Base-by-base conservation (phyloP, 2,329 filamentous ascomycete genomes). In the Diaporthe australafricana region DNA sequence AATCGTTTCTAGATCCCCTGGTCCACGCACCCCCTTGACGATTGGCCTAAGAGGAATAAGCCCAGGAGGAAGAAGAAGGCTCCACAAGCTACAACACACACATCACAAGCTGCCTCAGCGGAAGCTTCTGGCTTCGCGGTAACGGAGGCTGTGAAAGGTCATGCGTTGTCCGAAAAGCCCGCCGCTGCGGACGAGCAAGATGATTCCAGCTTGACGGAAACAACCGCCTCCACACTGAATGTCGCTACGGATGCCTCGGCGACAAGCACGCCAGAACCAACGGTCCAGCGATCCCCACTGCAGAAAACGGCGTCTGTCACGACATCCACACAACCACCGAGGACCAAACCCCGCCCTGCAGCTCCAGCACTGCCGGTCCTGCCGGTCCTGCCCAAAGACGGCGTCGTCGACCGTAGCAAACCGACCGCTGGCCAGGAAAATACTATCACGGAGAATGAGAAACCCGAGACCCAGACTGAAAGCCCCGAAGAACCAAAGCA, bases 301-400 rank as follows among this genome's bases (percentile, higher is more conserved):
- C 56, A 70, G 45, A 55, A 63, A 16, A 45, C 70, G 6, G 45
- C 72, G 17, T 52, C 72, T 45, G 57, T 48, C 17, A 65, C 74
- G 11, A 77, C 77, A 17, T 75, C 81, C 8, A 75, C 77, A 1
- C 80, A 79, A 42, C 50, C 77, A 12, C 73, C 72, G 25, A 84
- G 79, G 75, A 77, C 76, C 56, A 77, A 75, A 48, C 76, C 75
- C 48, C 84, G 83, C 11, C 73, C 82, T 17, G 80, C 81, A 25
- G 77, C 81, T 6, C 83, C 84, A 14, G 84, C 84, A 1, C 75
- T 85, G 52, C 86, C 87, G 4, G 80, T 86, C n/a, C 72, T 88
- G 27, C 87, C 87, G 9, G 83, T 79, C 42, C 75, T 87, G 11
- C 85, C 86, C 8, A 87, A 85, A 77, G 68, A 77, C 16, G 77